Percentiles rank a stretch among this genome's conserved stretches.
Evolutionary conservation across 2,329 filamentous ascomycete genomes (phyloP).

Genomic region (Fonsecaea multimorphosa): DNA sequence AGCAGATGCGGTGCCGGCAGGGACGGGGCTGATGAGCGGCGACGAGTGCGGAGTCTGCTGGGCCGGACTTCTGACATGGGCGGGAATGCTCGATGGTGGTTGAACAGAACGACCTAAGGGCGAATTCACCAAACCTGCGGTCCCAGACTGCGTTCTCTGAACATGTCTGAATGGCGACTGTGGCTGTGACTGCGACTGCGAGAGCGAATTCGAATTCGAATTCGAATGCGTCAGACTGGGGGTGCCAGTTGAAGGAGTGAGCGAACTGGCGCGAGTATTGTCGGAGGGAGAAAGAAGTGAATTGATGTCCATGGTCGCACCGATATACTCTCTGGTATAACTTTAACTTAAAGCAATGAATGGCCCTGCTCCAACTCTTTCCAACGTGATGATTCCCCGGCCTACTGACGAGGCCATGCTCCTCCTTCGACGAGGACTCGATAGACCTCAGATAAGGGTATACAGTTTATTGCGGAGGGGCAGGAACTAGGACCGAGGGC

Average conservation of each 20-base stretch:
- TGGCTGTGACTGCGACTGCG: slow-evolving; percentile 39
- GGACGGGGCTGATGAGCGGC: slow-evolving; percentile 47
- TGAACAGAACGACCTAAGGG: slow-evolving; percentile 49
- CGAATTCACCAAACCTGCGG: slow-evolving; percentile 45
- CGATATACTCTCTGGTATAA: background rate
- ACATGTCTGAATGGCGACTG: slow-evolving; percentile 47
- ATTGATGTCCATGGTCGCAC: slow-evolving; percentile 37
- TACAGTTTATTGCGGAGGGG: background rate
- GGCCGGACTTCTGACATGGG: slow-evolving; percentile 49
- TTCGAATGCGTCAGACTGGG: slow-evolving; percentile 32
- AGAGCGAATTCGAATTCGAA: slow-evolving; percentile 32
- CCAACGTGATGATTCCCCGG: slow-evolving; percentile 6
- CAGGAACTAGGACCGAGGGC: background rate
- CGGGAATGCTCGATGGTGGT: slow-evolving; percentile 39
- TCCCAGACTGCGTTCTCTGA: slow-evolving; percentile 45
- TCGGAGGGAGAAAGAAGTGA: slow-evolving; percentile 38
- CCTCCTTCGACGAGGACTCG: slow-evolving; percentile 7
- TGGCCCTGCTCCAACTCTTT: slow-evolving; percentile 26
- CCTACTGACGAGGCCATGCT: slow-evolving; percentile 22
- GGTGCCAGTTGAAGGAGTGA: slow-evolving; percentile 42
- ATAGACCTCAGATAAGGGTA: slow-evolving; percentile 9
- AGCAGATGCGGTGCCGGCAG: slow-evolving; percentile 45
- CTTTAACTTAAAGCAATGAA: background rate
- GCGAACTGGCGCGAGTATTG: slow-evolving; percentile 23
- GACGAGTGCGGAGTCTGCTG: slow-evolving; percentile 48